Percentiles rank a stretch among this genome's conserved stretches.
These are phyloP conservation scores for Starmera amethionina DNA, from an alignment of 805 yeast species.

Conservation along the genomic window DNA sequence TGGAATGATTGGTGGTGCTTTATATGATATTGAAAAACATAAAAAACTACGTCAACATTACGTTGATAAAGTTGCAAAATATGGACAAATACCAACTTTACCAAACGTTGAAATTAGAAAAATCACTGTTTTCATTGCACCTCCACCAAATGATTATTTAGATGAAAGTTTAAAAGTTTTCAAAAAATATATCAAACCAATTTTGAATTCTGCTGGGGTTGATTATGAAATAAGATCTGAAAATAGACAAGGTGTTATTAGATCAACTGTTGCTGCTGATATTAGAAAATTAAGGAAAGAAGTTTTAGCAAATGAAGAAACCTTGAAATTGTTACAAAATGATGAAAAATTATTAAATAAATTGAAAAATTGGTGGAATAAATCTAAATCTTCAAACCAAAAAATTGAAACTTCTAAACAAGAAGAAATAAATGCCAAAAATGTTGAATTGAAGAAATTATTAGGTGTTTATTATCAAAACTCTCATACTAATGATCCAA, in stretches of 20 bases:
- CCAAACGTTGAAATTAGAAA: constrained; percentile 57
- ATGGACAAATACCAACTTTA: constrained; percentile 38
- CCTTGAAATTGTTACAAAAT: constrained; percentile 9
- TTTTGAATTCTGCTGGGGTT: constrained; percentile 71
- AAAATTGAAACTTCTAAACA: neutral
- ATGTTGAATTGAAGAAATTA: constrained; percentile 32
- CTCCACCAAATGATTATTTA: constrained; percentile 92
- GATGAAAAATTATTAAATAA: constrained; percentile 12
- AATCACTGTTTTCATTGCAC: constrained; percentile 76
- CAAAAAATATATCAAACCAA: constrained; percentile 75
- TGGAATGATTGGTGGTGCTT: constrained; percentile 60
- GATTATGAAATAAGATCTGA: constrained; percentile 76
- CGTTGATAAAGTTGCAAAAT: constrained; percentile 46
- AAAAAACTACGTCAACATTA: constrained; percentile 52
- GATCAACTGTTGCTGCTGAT: constrained; percentile 72
- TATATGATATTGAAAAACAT: constrained; percentile 73
- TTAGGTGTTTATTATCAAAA: constrained; percentile 48
- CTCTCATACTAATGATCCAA: constrained; percentile 14
- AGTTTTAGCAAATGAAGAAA: constrained; percentile 20
- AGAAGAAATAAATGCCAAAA: constrained; percentile 19
- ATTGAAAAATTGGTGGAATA: constrained; percentile 4
- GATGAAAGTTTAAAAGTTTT: constrained; percentile 67
- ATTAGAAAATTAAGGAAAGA: constrained; percentile 60
- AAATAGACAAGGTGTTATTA: constrained; percentile 80
- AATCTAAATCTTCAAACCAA: neutral